Base-by-base conservation (phyloP, 306 rosid species). In the Malus sylvestris region DNA sequence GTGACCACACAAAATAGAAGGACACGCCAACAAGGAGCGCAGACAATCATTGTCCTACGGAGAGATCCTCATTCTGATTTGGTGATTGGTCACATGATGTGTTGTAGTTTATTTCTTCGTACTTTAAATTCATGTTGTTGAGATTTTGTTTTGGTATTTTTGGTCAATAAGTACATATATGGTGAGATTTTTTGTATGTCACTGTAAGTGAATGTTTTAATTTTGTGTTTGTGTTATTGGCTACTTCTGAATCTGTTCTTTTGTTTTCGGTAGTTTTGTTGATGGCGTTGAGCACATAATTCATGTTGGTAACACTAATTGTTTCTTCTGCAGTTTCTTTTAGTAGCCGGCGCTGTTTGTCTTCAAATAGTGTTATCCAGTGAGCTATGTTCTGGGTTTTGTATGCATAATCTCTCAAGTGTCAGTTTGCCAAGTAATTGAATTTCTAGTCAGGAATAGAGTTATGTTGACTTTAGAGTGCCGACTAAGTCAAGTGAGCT, bases 291-390 rank as follows among this genome's bases (percentile, higher is more conserved):
- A 49, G 20, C 19, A 15, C 8, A 49, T 49, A 49, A 15, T 49
- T 49, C 55, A 14, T 49, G 19, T 49, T 15, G 55, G 6, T 49
- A 2, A 49, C 8, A 49, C 6, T 1, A 49, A 49, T 0, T 49
- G 12, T 6, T 49, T 49, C 55, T 49, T 49, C 4, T 6, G 3
- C 1, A 49, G 8, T 15, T 49, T 49, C 55, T 15, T 16, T 15
- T 49, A 14, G 20, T 3, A 15, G 20, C 1, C 8, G 6, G 8
- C 0, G 0, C 0, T 15, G 55, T 2, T 15, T 14, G 3, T 49
- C 16, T 49, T 15, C 20, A 15, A 15, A 15, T 6, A 49, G 18
- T 49, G 19, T 49, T 15, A 49, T 49, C 55, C 18, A 5, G 55
- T 49, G 15, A 49, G 55, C 55, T 5, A 15, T 49, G 55, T 49